Conservation (phyloP, 305 asterid genomes). For the Petunia hybrid region DNA sequence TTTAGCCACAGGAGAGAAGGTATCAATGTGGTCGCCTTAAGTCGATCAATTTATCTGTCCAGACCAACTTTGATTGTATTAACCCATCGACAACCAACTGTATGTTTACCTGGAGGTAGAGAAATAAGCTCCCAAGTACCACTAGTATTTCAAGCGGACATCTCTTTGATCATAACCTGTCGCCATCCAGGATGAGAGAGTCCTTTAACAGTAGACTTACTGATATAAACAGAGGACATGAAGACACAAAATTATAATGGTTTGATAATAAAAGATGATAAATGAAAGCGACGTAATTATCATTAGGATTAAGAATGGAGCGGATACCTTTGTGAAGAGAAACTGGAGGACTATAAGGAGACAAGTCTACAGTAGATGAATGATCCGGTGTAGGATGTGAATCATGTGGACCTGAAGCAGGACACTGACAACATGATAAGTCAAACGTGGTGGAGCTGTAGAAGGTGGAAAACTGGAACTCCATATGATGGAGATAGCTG, state of each 20-base stretch:
- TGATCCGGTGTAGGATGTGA: background rate
- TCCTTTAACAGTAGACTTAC: background rate
- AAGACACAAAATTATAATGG: too few species aligned
- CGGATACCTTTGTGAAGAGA: background rate
- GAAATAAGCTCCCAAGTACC: conserved; percentile 15
- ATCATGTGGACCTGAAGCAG: background rate
- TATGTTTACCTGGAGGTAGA: background rate
- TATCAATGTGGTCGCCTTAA: too few species aligned
- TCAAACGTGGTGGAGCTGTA: background rate
- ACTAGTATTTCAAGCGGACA: background rate
- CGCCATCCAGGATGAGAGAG: background rate
- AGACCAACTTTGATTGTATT: background rate
- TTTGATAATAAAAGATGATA: background rate
- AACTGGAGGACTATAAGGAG: background rate
- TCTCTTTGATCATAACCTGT: background rate
- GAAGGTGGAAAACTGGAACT: background rate
- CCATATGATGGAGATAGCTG: background rate
- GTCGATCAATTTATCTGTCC: too few species aligned
- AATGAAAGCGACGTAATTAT: background rate
- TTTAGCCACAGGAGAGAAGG: background rate
- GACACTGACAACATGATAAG: background rate
- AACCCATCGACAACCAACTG: background rate
- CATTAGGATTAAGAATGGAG: background rate
- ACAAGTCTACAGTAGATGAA: background rate
- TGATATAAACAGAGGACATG: background rate